phyloP scores from a whole-genome alignment of 1,139 yeast species.

The Suhomyces wounanorum region DNA sequence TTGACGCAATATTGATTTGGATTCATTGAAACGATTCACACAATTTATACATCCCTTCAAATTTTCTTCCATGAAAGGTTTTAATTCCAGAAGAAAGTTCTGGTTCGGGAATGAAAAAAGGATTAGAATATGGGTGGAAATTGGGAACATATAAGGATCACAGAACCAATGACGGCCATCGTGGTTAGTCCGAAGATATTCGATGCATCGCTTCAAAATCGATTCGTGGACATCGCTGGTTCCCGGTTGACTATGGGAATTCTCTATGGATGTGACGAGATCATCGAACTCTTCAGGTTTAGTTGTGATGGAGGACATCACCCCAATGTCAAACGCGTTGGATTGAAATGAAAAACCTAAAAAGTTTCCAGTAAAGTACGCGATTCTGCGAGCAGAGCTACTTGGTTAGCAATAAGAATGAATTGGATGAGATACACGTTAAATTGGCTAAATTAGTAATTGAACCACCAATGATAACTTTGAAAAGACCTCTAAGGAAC shows the following conservation, averaged over 20 bases:
- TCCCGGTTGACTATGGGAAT: slow-evolving; percentile 29
- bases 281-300: slow-evolving; percentile 32
- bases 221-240: slow-evolving; percentile 28
- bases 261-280: slow-evolving; percentile 22
- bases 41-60: slow-evolving; percentile 55
- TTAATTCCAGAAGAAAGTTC: slow-evolving; percentile 44
- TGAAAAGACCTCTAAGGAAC: too few relatives aligned
- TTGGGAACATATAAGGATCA: slow-evolving; percentile 47
- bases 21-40: slow-evolving; percentile 50
- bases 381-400: background rate
- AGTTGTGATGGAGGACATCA: slow-evolving; percentile 4
- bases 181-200: slow-evolving; percentile 25
- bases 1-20: slow-evolving; percentile 52
- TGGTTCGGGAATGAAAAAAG: slow-evolving; percentile 60
- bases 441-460: too few relatives aligned
- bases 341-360: background rate
- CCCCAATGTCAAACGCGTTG: background rate
- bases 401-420: too few relatives aligned
- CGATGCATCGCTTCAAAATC: slow-evolving; percentile 29
- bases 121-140: slow-evolving; percentile 55
- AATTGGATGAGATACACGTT: background rate
- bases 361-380: background rate
- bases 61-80: slow-evolving; percentile 38
- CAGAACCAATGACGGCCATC: slow-evolving; percentile 55
- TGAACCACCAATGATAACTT: too few relatives aligned